Base-by-base conservation (phyloP, 2,329 filamentous ascomycete genomes). In the Macroventuria anomochaeta region DNA sequence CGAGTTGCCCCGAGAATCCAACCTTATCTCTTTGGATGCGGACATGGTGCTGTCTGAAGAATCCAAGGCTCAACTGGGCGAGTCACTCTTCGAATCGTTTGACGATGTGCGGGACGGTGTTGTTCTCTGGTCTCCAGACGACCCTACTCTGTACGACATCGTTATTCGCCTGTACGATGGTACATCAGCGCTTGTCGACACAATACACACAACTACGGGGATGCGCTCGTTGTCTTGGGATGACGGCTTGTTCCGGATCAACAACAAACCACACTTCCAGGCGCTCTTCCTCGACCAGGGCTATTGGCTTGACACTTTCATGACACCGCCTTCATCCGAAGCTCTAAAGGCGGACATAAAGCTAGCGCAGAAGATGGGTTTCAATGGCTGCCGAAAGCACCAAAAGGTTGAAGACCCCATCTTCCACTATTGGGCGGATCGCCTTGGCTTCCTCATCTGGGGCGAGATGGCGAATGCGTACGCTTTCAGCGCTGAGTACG, bases 391-490 rank as follows among this genome's bases (percentile, higher is more conserved):
- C 66, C 79, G 85, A 51, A 87, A 87, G 72, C 85, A 87, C 67
- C 84, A 86, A 65, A 87, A 87, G 64, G 82, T 87, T 33, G 85
- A 87, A 69, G 83, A 85, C 41, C 83, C 85, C 0, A 54, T 80
- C 0, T 87, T 87, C 69, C 76, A 83, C 60, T 85, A 86, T 76
- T 85, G 81, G 80, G 85, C 84, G 1, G 83, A 87, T 57, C 78
- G 75, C 43, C 79, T 86, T 1, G 85, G 85, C 1, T 86, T 83
- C 69, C 76, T 87, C 0, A 83, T 87, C 4, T 87, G 84, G 85
- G 84, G 82, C 20, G 85, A 87, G 68, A 86, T 86, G 77, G 84
- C 83, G 32, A 88, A 86, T 58, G 83, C 83, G 1, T 89, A 88
- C 64, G 79, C 83, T 52, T 88, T 87, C 69, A 83, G 79, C 58